Evolutionary conservation across 352 stramenopile species (phyloP), one percentile per base, ranked within the genome.

Genomic region (Pythium folliculosum): DNA sequence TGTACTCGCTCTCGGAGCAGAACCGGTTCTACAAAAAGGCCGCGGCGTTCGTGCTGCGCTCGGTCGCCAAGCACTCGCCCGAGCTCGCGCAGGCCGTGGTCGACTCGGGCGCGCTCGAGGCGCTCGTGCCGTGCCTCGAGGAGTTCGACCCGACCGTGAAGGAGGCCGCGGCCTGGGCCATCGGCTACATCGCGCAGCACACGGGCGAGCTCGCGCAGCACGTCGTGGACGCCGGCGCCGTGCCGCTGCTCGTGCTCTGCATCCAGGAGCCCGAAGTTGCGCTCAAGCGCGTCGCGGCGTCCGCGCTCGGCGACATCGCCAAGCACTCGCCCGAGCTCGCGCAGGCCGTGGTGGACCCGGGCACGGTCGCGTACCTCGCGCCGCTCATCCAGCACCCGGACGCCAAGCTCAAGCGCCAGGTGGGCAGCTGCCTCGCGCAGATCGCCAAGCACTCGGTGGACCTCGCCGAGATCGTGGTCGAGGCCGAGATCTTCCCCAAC

Each of bases 11-110:
- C 7, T 96, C 88, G 40, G 94, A 98, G 69, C 91, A 98, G 71
- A 98, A 98, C 69, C 81, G 94, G 45, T 98, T 98, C 66, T 98
- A 98, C 79, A 98, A 98, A 76, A 98, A 98, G 69, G 92, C 95
- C 0, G 94, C 94, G 3, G 94, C 94, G 5, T 98, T 98, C 65
- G 94, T 98, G 22, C 72, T 98, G 49, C 87, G 95, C 3, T 88
- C 95, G 17, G 94, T 98, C 30, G 94, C 95, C 32, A 98, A 98
- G 73, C 95, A 98, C 71, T 98, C 92, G 14, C 93, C 93, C 8
- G 94, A 98, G 53, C 80, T 98, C 19, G 95, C 95, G 16, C 94
- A 98, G 71, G 94, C 94, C 6, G 95, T 98, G 0, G 93, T 98
- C 12, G 94, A 98, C 67, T 97, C 88, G 0, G 92, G 85, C 30